These are phyloP conservation scores for Solanum dulcamara DNA, from an alignment of 257 asterid species.

Conservation along the genomic window DNA sequence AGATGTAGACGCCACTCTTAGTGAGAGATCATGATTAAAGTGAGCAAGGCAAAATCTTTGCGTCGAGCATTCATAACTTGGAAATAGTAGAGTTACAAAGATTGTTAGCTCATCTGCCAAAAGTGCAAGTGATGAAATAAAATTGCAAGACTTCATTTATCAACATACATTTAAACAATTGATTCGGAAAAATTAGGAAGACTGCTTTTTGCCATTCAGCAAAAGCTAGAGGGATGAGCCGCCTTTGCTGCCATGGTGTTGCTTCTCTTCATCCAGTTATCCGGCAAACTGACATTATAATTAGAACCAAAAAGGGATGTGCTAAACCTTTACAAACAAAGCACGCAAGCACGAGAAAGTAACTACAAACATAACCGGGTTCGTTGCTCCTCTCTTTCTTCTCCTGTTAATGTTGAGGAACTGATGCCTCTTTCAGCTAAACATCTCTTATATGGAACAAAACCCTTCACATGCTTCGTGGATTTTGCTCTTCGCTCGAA, in stretches of 20 bases:
- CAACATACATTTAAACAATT: background rate
- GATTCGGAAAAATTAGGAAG: background rate
- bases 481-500: slow-evolving; percentile 18
- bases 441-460: slow-evolving; percentile 79
- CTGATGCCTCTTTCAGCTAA: slow-evolving; percentile 19
- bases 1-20: background rate
- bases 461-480: slow-evolving; percentile 37
- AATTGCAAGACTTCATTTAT: background rate
- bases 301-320: background rate
- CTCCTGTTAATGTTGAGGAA: slow-evolving; percentile 19
- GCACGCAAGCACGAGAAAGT: background rate
- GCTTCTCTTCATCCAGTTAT: background rate
- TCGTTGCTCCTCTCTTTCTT: slow-evolving; percentile 52
- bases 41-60: background rate
- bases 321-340: background rate
- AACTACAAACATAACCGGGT: slow-evolving; percentile 44
- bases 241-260: background rate
- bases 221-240: background rate
- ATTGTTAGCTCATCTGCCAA: background rate
- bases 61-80: background rate
- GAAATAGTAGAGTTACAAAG: background rate
- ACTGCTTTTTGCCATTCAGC: background rate
- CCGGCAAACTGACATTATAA: background rate
- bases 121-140: background rate
- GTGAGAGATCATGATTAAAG: background rate